These are phyloP conservation scores for Chrysoporthe deuterocubensis DNA, from an alignment of 2,329 filamentous ascomycete species.

Conservation along the genomic window DNA sequence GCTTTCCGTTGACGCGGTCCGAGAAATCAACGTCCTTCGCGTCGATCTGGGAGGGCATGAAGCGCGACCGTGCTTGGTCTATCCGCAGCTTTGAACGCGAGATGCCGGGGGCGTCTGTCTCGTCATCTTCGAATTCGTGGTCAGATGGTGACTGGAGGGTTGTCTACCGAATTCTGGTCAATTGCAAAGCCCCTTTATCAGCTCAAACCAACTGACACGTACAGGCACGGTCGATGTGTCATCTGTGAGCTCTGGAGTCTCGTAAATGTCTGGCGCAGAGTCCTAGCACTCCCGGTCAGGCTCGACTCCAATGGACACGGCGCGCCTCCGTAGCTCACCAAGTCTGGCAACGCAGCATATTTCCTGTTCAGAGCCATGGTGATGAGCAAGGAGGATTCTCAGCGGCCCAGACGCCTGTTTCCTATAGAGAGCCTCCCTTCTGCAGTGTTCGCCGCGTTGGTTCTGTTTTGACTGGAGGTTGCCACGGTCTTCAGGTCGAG, in stretches of 20 bases:
- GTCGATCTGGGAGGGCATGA: slow-evolving; percentile 76
- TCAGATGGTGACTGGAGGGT: slow-evolving; percentile 62
- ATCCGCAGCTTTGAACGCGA: slow-evolving; percentile 77
- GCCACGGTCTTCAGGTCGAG: background rate
- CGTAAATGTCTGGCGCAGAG: slow-evolving; percentile 92
- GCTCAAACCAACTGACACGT: slow-evolving; percentile 40
- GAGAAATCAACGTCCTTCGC: slow-evolving; percentile 84
- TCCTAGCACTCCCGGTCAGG: slow-evolving; percentile 59
- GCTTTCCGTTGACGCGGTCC: slow-evolving; percentile 80
- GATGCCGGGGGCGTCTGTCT: slow-evolving; percentile 69
- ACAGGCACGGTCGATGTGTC: slow-evolving; percentile 86
- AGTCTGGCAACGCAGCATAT: slow-evolving; percentile 79
- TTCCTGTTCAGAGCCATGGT: slow-evolving; percentile 77
- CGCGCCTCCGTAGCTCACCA: slow-evolving; percentile 54
- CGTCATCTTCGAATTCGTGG: slow-evolving; percentile 64
- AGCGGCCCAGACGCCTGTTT: background rate
- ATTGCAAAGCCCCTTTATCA: background rate
- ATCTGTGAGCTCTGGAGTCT: slow-evolving; percentile 90
- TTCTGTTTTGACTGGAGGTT: background rate
- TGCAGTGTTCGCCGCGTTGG: background rate
- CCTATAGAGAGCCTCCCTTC: background rate
- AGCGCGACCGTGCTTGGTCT: slow-evolving; percentile 78
- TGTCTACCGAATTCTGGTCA: slow-evolving; percentile 49
- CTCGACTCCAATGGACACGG: slow-evolving; percentile 14
- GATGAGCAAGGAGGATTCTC: slow-evolving; percentile 1